Evolutionary conservation across 768 basidiomycete genomes (phyloP).

Genomic region (Phallus indusiatus): DNA sequence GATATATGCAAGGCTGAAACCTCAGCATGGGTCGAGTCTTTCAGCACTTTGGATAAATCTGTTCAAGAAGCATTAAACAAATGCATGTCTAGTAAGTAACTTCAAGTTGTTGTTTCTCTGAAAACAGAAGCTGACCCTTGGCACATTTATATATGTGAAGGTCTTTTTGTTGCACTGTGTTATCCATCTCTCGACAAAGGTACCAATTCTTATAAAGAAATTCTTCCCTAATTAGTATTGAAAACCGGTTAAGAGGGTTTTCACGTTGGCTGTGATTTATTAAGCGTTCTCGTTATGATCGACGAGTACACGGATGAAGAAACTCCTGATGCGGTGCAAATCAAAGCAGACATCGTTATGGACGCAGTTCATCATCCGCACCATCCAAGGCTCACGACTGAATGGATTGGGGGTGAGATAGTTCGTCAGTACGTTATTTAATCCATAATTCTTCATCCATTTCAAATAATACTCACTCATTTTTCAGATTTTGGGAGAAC

Average conservation of each 20-base stretch:
- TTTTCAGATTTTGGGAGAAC: conserved; percentile 3
- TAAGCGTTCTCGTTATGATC: conserved; percentile 40
- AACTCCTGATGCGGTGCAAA: conserved; percentile 20
- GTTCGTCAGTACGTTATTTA: not conserved
- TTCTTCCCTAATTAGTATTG: not conserved
- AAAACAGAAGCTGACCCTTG: not conserved
- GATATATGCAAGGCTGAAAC: conserved; percentile 25
- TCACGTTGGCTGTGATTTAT: conserved; percentile 37
- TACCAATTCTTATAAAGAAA: conserved; percentile 14
- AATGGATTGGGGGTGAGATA: not conserved
- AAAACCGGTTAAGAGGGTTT: conserved; percentile 20
- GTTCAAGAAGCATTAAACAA: conserved; percentile 31
- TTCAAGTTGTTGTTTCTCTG: not conserved
- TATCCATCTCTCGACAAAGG: conserved; percentile 29
- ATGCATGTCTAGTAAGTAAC: conserved; percentile 31
- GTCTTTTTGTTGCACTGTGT: too few species aligned
- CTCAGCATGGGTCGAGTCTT: conserved; percentile 28
- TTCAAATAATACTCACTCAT: not conserved
- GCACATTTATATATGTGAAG: too few species aligned
- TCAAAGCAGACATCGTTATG: conserved; percentile 26
- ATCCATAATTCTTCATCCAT: not conserved
- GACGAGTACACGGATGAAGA: conserved; percentile 43
- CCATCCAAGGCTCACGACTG: not conserved
- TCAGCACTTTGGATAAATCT: conserved; percentile 25
- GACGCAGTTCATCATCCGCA: conserved; percentile 25